These are phyloP conservation scores for Quercus phellos DNA, from an alignment of 331 rosid genomes.

Conservation along the genomic window DNA sequence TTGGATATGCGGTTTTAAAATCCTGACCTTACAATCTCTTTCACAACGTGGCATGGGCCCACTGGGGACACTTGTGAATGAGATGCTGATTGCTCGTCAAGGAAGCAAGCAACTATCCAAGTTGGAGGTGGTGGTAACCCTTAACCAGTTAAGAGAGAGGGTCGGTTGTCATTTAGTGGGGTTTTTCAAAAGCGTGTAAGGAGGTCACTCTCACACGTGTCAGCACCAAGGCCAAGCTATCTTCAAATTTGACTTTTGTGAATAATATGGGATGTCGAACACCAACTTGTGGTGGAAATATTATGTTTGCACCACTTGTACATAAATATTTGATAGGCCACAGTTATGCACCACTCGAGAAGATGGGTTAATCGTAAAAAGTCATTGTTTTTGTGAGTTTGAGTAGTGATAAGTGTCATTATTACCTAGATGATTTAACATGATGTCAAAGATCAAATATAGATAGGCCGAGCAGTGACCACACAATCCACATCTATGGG, in stretches of 20 bases:
- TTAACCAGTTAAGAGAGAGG: background rate
- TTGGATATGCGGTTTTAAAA: background rate
- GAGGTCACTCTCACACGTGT: slow-evolving; percentile 4
- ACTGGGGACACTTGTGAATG: background rate
- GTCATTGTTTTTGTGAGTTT: accelerated
- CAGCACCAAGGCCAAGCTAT: background rate
- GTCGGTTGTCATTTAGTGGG: slow-evolving; percentile 22
- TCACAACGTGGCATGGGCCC: slow-evolving; percentile 13
- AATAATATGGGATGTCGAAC: background rate
- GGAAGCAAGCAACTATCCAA: slow-evolving; percentile 5
- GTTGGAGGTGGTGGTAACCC: background rate
- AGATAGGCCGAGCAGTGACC: too few species aligned
- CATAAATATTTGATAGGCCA: background rate
- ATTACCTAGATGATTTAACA: accelerated
- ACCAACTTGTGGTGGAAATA: background rate
- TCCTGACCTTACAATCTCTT: background rate
- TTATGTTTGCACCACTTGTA: background rate
- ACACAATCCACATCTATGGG: too few species aligned
- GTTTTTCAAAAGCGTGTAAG: slow-evolving; percentile 3
- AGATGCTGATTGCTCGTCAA: slow-evolving; percentile 16
- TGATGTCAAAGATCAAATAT: accelerated
- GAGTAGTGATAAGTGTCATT: too few species aligned
- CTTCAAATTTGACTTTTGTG: background rate
- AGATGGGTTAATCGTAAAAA: too few species aligned
- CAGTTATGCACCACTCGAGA: too few species aligned